Conservation (phyloP, 1,284 basidiomycete species). For the Sanghuangporus baumii region DNA sequence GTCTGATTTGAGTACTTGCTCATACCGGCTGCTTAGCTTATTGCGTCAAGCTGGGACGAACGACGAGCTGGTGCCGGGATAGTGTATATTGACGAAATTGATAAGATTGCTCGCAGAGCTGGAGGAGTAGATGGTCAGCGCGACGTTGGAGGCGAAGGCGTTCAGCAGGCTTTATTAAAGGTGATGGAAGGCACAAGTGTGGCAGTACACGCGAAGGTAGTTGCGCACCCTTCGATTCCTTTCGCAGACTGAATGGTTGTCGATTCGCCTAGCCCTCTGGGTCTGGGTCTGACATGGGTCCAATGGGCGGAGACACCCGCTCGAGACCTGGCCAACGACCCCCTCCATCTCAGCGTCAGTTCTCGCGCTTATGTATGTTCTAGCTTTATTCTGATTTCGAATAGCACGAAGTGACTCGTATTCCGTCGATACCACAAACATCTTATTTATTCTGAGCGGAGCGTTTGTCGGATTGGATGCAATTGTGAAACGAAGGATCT, state of each 20-base stretch:
- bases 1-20: neutral
- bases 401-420: conserved; percentile 64
- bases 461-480: conserved; percentile 91
- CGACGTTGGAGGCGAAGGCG: conserved; percentile 94
- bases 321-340: conserved; percentile 37
- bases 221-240: conserved; percentile 8
- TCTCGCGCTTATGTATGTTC: neutral
- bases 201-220: conserved; percentile 67
- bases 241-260: neutral
- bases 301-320: conserved; percentile 36
- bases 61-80: conserved; percentile 83
- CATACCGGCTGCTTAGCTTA: conserved; percentile 42
- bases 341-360: conserved; percentile 33
- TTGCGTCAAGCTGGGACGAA: conserved; percentile 87
- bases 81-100: conserved; percentile 94
- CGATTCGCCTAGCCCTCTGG: neutral
- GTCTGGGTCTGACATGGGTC: conserved; percentile 5
- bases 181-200: conserved; percentile 92
- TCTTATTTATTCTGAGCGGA: conserved; percentile 88
- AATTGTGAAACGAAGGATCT: conserved; percentile 71
- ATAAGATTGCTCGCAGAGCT: conserved; percentile 81
- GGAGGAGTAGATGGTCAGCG: conserved; percentile 67
- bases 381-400: neutral
- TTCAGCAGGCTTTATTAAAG: conserved; percentile 87
- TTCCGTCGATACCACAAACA: conserved; percentile 81